These are phyloP conservation scores for Trypethelium eluteriae DNA, from an alignment of 495 filamentous ascomycete species.

Conservation along the genomic window DNA sequence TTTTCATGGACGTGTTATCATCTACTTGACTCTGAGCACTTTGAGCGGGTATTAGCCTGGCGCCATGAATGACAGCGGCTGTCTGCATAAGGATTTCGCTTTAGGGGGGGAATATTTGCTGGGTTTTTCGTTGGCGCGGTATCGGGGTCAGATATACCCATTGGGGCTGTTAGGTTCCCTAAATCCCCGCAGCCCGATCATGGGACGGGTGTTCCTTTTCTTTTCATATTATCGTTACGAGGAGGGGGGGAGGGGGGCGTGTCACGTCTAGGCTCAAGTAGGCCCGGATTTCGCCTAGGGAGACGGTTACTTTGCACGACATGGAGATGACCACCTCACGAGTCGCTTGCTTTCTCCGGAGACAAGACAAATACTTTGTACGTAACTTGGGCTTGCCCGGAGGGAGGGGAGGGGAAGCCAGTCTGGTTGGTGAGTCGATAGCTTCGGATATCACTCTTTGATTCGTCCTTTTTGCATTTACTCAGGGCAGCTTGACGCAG, in stretches of 20 bases:
- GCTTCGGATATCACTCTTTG: slow-evolving; percentile 3
- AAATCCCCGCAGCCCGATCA: slow-evolving; percentile 4
- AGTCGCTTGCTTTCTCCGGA: background rate
- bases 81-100: slow-evolving; percentile 6
- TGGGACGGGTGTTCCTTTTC: slow-evolving; percentile 10
- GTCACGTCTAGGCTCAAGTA: background rate
- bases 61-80: slow-evolving; percentile 10
- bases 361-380: background rate
- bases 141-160: slow-evolving; percentile 6
- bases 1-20: slow-evolving; percentile 6
- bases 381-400: background rate
- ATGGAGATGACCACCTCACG: background rate
- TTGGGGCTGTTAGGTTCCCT: slow-evolving; percentile 12
- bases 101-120: background rate
- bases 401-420: background rate
- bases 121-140: slow-evolving; percentile 2
- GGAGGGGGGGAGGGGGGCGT: background rate
- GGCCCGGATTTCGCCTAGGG: background rate
- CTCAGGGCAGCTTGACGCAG: slow-evolving; percentile 1
- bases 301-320: background rate
- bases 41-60: slow-evolving; percentile 11
- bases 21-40: slow-evolving; percentile 4
- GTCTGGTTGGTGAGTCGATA: background rate
- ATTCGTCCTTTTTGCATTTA: background rate
- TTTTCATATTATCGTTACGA: background rate